Base-by-base conservation (phyloP, 306 rosid genomes). In the Rosa multiflora region DNA sequence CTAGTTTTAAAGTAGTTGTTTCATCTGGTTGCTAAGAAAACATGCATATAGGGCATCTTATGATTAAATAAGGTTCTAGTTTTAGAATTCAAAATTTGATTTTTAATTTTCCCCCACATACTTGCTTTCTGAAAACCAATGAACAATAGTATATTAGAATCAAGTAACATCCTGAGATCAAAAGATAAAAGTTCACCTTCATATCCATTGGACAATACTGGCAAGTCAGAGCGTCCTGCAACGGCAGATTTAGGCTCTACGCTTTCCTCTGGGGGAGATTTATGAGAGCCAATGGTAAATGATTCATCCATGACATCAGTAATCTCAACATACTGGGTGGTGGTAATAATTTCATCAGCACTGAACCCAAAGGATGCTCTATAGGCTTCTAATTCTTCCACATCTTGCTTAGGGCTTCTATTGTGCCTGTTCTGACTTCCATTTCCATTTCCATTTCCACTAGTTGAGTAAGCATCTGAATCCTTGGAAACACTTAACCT, bases 301-400 rank as follows among this genome's bases (percentile, higher is more conserved):
- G 98, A 91, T 44, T 95, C 99, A 29, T 91, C 97, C 89, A 83
- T 89, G 44, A 92, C 99, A 86, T 90, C 98, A 82, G 99, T 82
- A 82, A 96, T 96, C 89, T 96, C 99, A 76, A 93, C 98, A 39
- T 93, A 96, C 13, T 96, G 94, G 64, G 92, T 9, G 44, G 99
- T 93, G 47, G 92, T 88, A 82, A 93, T 88, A 77, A 96, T 90
- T 87, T 96, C 99, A 88, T 96, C 99, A n/a, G 99, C 99, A 83
- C 99, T 96, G 84, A 96, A 96, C 83, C 99, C 99, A 85, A 96
- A 96, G 42, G 99, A 96, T 82, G 99, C 99, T 77, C 99, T 87
- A 81, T 96, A 96, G 59, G 99, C 99, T 89, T 96, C 99, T 81
- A 91, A 62, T 83, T 96, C 99, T 85, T 96, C 99, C 78, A 87